Base-by-base conservation (phyloP, 2,329 filamentous ascomycete genomes). In the Paecilomyces niveus region DNA sequence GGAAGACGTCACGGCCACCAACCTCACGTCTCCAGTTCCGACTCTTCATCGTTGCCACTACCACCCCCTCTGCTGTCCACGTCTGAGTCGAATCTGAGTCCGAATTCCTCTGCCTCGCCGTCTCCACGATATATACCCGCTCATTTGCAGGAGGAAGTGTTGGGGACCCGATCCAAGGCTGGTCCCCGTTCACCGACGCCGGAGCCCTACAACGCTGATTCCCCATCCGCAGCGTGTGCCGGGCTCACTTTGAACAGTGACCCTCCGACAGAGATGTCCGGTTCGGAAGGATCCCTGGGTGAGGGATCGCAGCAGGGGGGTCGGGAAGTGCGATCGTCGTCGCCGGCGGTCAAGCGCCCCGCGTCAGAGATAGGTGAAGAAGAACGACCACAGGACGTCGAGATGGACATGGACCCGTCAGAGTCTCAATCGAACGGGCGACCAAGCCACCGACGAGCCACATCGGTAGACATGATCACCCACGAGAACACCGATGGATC, bases 141-240 rank as follows among this genome's bases (percentile, higher is more conserved):
- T 57, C 82, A 84, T 70, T 72, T 85, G 58, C 81, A 82, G 68
- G 76, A 79, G 70, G 80, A 82, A 68, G 75, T 81, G 57, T 68
- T 72, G 39, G 71, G 68, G 58, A 62, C 67, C 53, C 62, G 62
- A 61, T 66, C 64, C 49, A 75, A 67, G 66, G 62, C 70, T 51
- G 64, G 68, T 61, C 74, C 72, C 60, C 70, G 70, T 56, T 73
- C 68, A 49, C 72, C 73, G 4, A 71, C 68, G 57, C 73, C 64
- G 54, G 69, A 72, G 55, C 53, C 64, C 54, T 61, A 61, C 26
- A 67, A 63, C 59, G 70, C 70, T 57, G 73, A 74, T 31, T 81
- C 77, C 13, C 79, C 81, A 35, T 81, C 76, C 65, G 77, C 80
- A 63, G 80, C 81, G 59, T 83, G 79, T 75, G 80, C 81, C 62